These are phyloP conservation scores for Platanthera zijinensis DNA, from an alignment of 106 monocot genomes.

Conservation along the genomic window DNA sequence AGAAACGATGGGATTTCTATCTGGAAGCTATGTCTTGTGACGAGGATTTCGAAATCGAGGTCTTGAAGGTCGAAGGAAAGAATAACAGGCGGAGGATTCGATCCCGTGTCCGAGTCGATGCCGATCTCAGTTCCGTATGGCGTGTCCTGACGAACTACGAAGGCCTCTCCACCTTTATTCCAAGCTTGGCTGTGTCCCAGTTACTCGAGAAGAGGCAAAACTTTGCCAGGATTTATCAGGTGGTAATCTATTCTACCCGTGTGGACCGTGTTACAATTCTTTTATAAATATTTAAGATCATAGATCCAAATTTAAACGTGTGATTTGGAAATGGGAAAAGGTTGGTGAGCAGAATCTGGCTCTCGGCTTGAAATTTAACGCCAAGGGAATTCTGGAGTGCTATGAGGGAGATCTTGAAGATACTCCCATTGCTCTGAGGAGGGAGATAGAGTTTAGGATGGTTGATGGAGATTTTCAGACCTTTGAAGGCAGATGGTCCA, in stretches of 20 bases:
- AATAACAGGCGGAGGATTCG: constrained; percentile 47
- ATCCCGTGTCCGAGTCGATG: constrained; percentile 45
- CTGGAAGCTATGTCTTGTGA: not conserved
- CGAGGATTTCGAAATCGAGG: constrained; percentile 52
- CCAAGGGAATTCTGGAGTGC: constrained; percentile 79
- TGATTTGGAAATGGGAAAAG: constrained; percentile 19
- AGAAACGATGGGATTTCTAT: not conserved
- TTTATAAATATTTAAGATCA: not conserved
- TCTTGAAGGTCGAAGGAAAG: constrained; percentile 30
- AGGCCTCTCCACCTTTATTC: constrained; percentile 75
- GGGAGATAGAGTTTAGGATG: constrained; percentile 89
- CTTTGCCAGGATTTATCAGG: constrained; percentile 78
- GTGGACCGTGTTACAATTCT: not conserved
- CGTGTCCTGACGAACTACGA: constrained; percentile 79
- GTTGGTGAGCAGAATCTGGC: constrained; percentile 81
- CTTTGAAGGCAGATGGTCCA: constrained; percentile 82
- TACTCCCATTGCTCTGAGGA: constrained; percentile 38
- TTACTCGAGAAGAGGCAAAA: constrained; percentile 52
- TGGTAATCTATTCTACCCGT: not conserved
- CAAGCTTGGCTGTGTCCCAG: constrained; percentile 53
- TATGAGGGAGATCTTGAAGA: constrained; percentile 70
- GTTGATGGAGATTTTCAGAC: constrained; percentile 77
- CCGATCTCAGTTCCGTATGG: constrained; percentile 69
- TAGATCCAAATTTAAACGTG: constrained; percentile 3
- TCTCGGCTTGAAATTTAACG: constrained; percentile 79